phyloP scores from a whole-genome alignment of 129 eudicot genomes.

The Flaveria bidentis region DNA sequence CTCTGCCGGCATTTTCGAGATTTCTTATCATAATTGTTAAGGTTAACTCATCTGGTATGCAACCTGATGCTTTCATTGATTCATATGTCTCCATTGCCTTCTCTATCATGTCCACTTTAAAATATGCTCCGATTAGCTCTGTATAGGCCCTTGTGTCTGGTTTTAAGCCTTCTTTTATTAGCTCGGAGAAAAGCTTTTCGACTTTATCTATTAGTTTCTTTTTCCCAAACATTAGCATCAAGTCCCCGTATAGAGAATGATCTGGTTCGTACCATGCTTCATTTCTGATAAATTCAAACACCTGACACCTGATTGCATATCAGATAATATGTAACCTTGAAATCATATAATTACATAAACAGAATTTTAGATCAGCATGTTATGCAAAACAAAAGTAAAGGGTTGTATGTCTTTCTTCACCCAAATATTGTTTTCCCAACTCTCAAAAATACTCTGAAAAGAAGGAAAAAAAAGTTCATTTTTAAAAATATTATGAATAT shows the following conservation, averaged over 20 bases:
- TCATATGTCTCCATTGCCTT: constrained; percentile 79
- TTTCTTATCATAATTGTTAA: constrained; percentile 66
- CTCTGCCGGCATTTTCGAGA: constrained; percentile 54
- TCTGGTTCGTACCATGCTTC: constrained; percentile 73
- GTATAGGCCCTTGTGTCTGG: constrained; percentile 69
- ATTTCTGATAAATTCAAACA: constrained; percentile 60
- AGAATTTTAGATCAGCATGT: neutral
- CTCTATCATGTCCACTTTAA: constrained; percentile 53
- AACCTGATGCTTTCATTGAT: constrained; percentile 69
- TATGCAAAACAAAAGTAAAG: neutral
- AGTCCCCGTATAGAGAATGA: constrained; percentile 50
- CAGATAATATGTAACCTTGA: constrained; percentile 52
- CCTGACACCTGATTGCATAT: constrained; percentile 59
- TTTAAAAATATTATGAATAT: neutral
- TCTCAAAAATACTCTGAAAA: neutral
- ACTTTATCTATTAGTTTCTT: constrained; percentile 53
- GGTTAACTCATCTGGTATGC: constrained; percentile 70
- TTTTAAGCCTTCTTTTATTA: constrained; percentile 59
- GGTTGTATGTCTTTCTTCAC: neutral
- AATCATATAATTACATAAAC: neutral
- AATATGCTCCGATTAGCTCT: constrained; percentile 79
- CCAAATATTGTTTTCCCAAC: neutral
- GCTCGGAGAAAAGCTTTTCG: constrained; percentile 54
- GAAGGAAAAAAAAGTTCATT: neutral
- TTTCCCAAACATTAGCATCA: constrained; percentile 69